These are phyloP conservation scores for Malania oleifera DNA, from an alignment of 164 flowering plant genomes.

Conservation along the genomic window DNA sequence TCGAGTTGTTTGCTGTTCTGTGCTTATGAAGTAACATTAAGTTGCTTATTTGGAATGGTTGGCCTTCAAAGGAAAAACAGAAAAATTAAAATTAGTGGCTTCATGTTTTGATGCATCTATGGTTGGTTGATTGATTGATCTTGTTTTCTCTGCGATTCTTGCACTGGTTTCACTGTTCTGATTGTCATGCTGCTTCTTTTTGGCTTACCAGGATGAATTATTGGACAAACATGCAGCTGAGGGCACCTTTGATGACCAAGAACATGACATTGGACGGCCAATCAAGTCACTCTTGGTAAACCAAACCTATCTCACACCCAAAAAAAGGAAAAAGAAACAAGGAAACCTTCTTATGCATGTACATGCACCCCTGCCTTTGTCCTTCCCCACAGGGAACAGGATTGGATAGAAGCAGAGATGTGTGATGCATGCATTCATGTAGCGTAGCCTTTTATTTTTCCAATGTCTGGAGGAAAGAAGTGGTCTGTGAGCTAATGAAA, in stretches of 20 bases:
- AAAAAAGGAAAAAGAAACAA: not conserved
- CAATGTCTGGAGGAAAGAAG: too few relatives aligned
- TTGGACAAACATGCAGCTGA: constrained; percentile 41
- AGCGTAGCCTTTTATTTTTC: too few relatives aligned
- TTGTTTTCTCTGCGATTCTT: not conserved
- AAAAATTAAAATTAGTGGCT: not conserved
- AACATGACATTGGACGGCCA: constrained; percentile 39
- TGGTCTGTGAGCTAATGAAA: too few relatives aligned
- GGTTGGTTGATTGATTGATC: not conserved
- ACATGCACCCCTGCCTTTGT: too few relatives aligned
- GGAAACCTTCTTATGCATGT: not conserved
- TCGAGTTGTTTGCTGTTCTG: not conserved
- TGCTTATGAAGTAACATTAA: not conserved
- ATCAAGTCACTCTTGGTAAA: constrained; percentile 39
- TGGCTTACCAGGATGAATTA: constrained; percentile 30
- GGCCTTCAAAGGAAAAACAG: not conserved
- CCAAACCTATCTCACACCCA: not conserved
- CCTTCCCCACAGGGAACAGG: too few relatives aligned
- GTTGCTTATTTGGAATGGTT: not conserved
- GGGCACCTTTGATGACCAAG: constrained; percentile 34
- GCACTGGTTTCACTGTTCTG: not conserved
- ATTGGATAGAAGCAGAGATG: too few relatives aligned
- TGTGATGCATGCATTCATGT: too few relatives aligned
- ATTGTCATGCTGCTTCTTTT: constrained; percentile 9
- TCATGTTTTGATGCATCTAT: not conserved